Evolutionary conservation across 106 monocot genomes (phyloP).

Genomic region (Iris macrosiphon): DNA sequence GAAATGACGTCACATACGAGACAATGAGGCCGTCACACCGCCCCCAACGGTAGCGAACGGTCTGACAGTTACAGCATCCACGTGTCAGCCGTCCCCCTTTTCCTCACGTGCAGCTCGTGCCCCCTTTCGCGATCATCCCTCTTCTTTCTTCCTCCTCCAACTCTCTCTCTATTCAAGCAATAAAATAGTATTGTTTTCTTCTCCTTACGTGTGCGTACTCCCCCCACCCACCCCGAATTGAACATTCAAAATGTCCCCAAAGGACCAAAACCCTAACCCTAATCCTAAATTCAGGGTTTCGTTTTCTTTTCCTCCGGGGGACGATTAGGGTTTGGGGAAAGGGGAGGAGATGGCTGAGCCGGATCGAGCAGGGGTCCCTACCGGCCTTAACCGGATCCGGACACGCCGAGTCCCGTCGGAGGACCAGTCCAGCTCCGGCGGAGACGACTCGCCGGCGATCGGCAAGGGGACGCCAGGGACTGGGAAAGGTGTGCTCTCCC

Average conservation of each 20-base stretch:
- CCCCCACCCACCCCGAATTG: background rate
- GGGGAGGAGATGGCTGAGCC: constrained; percentile 11
- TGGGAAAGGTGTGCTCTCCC: background rate
- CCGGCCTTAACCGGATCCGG: constrained; percentile 54
- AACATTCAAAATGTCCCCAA: constrained; percentile 1
- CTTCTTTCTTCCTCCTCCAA: background rate
- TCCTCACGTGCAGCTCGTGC: background rate
- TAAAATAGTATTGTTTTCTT: background rate
- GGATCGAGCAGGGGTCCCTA: constrained; percentile 28
- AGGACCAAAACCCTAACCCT: background rate
- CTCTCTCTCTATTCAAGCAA: background rate
- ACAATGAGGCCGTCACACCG: background rate
- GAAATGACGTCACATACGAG: too few relatives aligned
- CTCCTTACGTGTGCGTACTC: background rate
- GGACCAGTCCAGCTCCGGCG: constrained; percentile 50
- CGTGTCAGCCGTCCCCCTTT: background rate
- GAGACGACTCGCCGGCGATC: constrained; percentile 42
- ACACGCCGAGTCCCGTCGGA: constrained; percentile 28
- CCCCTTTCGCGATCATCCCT: background rate
- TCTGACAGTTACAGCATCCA: background rate
- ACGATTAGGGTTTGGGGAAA: background rate
- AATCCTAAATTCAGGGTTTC: background rate
- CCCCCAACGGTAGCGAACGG: background rate
- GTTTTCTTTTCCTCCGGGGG: background rate
- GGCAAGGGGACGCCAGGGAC: background rate